Evolutionary conservation across 176 grass and related monocot genomes (phyloP).

Genomic region (Triticum dicoccoides): DNA sequence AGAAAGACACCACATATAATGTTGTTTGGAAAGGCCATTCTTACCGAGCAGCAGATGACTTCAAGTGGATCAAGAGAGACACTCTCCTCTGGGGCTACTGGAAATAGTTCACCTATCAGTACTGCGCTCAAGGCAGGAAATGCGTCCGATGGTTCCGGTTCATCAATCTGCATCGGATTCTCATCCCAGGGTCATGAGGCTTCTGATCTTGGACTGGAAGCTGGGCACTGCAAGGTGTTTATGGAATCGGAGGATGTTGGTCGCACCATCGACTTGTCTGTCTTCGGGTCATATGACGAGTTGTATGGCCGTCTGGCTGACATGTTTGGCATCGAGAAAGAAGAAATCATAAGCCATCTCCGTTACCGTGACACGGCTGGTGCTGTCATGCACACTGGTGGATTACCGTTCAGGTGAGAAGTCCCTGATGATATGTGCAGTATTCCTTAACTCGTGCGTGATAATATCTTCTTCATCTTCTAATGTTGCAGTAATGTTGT

Average conservation of each 20-base stretch:
- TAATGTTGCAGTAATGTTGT: not conserved
- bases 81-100: conserved; percentile 38
- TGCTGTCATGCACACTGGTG: conserved; percentile 58
- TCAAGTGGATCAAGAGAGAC: conserved; percentile 51
- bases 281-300: conserved; percentile 72
- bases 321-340: conserved; percentile 76
- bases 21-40: conserved; percentile 75
- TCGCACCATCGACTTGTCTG: conserved; percentile 65
- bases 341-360: conserved; percentile 61
- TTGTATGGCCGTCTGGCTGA: conserved; percentile 58
- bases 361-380: conserved; percentile 63
- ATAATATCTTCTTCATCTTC: not conserved
- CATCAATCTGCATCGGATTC: conserved; percentile 48
- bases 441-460: not conserved
- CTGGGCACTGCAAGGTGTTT: conserved; percentile 66
- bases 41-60: conserved; percentile 66
- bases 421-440: not conserved
- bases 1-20: conserved; percentile 53
- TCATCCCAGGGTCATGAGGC: conserved; percentile 25
- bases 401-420: conserved; percentile 77
- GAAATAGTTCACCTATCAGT: conserved; percentile 36
- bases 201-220: conserved; percentile 53
- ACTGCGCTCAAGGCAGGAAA: conserved; percentile 42
- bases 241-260: conserved; percentile 78
- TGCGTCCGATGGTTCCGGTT: conserved; percentile 50